Base-by-base conservation (phyloP, 1,284 basidiomycete genomes). In the Calocybe gambosa region DNA sequence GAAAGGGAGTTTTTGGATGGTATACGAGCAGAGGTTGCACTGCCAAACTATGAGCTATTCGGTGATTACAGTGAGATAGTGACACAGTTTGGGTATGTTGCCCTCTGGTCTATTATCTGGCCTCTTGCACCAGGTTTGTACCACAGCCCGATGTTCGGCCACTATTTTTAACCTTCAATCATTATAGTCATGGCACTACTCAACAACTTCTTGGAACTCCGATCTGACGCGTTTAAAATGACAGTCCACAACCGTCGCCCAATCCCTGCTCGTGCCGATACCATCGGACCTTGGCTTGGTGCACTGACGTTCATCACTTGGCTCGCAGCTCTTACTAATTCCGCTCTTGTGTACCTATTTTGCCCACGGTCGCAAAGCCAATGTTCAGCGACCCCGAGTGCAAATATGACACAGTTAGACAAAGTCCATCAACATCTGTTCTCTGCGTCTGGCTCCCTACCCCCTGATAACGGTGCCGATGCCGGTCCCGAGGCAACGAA, bases 221-320 rank as follows among this genome's bases (percentile, higher is more conserved):
- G 94, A 21, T 89, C 86, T 1, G 96, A 99, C 63, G 93, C 95
- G 1, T 87, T 95, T 75, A 99, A 99, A 72, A 88, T 99, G 61
- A 83, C 85, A 5, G 79, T 85, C 12, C 93, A 96, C 60, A 77
- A 82, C 42, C 79, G 92, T 9, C 78, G 93, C 15, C 92, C 95
- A 1, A 76, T 96, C 31, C 93, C 95, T 0, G 68, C 74, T 12
- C 82, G 94, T 7, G 86, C 87, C 9, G 93, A 96, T 60, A 88
- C 85, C 3, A 93, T 98, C 54, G 95, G 95, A 0, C 87, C 93
- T 0, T 99, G 95, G 95, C 77, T 98, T 34, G 85, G 94, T 49
- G 82, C 85, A 4, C 70, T 99, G 54, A 78, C 81, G n/a, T 85
- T 91, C 68, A 75, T 97, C 59, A 78, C 87, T 9, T 96, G 92